phyloP scores from a whole-genome alignment of 169 alveolate species.

The Hammondia hammondi region DNA sequence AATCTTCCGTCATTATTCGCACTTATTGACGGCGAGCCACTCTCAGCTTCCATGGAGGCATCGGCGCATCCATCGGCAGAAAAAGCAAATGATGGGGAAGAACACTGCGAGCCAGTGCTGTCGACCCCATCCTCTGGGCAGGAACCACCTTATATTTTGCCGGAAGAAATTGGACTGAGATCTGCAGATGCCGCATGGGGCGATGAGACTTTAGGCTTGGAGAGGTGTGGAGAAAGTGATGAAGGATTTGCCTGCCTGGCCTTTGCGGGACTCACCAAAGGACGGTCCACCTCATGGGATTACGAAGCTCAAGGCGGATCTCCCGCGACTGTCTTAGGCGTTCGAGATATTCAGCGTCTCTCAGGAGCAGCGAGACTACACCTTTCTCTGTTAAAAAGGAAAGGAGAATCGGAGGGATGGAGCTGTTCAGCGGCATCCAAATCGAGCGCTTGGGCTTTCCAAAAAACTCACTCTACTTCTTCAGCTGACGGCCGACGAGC shows the following conservation, averaged over 20 bases:
- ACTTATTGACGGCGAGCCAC: not conserved
- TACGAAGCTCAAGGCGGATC: not conserved
- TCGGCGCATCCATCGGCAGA: not conserved
- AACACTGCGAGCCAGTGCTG: not conserved
- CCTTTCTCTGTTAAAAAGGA: not conserved
- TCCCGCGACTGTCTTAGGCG: not conserved
- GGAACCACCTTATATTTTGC: not conserved
- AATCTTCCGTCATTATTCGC: not conserved
- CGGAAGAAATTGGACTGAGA: not conserved
- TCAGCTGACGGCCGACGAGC: not conserved
- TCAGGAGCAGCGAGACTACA: not conserved
- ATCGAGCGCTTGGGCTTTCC: not conserved
- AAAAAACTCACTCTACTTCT: not conserved
- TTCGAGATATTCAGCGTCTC: not conserved
- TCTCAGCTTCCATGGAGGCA: not conserved
- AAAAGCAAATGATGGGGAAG: not conserved
- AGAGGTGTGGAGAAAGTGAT: too few species aligned
- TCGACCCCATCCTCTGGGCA: not conserved
- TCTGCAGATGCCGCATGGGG: not conserved
- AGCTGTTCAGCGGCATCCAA: not conserved
- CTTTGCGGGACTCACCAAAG: not conserved
- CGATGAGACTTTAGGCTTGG: not conserved
- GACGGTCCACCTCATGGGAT: not conserved
- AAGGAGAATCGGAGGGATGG: not conserved
- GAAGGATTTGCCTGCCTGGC: not conserved